Evolutionary conservation across 148 eudicot species (phyloP), one percentile per base, ranked within the genome.

Genomic region (Rhododendron williamsianum): DNA sequence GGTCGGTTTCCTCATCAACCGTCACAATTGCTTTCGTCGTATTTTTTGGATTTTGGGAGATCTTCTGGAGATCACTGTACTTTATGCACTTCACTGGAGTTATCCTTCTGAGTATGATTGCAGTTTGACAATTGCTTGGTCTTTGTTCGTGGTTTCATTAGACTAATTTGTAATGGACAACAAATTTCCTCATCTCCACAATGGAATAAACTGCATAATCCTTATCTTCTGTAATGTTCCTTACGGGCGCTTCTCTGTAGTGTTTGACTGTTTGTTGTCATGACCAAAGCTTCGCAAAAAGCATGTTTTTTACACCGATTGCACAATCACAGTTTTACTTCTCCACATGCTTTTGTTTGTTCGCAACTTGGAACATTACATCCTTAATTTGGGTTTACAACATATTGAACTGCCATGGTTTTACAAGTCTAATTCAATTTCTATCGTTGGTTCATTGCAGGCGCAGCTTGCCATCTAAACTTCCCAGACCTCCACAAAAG

Each of bases 401-500:
- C 60, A 15, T 38, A 51, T 18, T 83, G 69, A 78, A n/a, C 18
- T 33, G 48, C 49, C 48, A 38, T 67, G 60, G 76, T 33, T 13
- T 6, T 56, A 1, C 25, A 23, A 33, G 12, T 16, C 69, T 78
- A 7, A 80, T 36, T 46, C 49, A 52, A 56, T 38, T 48, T 71
- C 10, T 72, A 9, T 85, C 7, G 71, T 80, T 84, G 88, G 30
- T 38, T 85, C 36, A 81, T 73, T 89, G 85, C 94, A 96, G 99
- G 92, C 56, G 86, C 80, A 83, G 78, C 82, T 58, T 92, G 78
- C 92, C 93, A 49, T 80, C 88, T 67, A 94, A 91, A 89, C 87
- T 93, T 85, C 98, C 97, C 45, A 95, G 87, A 86, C 92, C 97
- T 72, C 92, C 93, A 84, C 87, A 81, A 82, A 95, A 90, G 91